Base-by-base conservation (phyloP, 2,329 filamentous ascomycete genomes). In the Aureobasidium lini region DNA sequence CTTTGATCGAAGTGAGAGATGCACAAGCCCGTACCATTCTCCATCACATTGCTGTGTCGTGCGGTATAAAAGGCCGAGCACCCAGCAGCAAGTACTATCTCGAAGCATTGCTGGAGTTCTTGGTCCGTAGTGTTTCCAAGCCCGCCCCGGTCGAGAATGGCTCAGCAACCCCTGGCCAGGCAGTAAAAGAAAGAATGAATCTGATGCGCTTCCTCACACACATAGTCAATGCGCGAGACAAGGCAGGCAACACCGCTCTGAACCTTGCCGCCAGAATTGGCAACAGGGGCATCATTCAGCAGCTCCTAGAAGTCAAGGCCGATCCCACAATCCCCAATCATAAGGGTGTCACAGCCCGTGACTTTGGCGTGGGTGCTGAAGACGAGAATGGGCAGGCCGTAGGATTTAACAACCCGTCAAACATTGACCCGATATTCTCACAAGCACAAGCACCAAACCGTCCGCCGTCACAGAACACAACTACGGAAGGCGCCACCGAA, bases 1-100 rank as follows among this genome's bases (percentile, higher is more conserved):
- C 89, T 29, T 93, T 93, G 0, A 95, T 99, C 63, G 92, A 97
- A 65, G 85, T 95, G 44, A 83, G 90, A 23, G 94, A 99, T 71
- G 84, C 89, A 46, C 91, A 91, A 72, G 92, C 92, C 8, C 83
- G 94, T 39, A 97, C 93, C 0, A 91, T 97, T 13, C 78, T 99
- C 28, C 94, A 99, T 69, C 94, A 99, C 69, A 97, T 99, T 67
- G 92, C 94, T 5, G 85, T 97, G 36, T 95, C 94, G 15, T 96
- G 92, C 62, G 94, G 92, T 6, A 94, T 97, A 67, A 96, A 96
- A 70, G 93, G 93, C 6, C 85, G 94, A 50, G 92, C 90, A 60
- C 86, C 90, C 43, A 93, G 94, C 23, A 95, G 91, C 70, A 89
- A 93, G 64, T 96, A 97, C 71, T 99, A 99, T 68, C 83, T 99